phyloP scores from a whole-genome alignment of 1,139 yeast species.

The Schwanniomyces etchellsii region DNA sequence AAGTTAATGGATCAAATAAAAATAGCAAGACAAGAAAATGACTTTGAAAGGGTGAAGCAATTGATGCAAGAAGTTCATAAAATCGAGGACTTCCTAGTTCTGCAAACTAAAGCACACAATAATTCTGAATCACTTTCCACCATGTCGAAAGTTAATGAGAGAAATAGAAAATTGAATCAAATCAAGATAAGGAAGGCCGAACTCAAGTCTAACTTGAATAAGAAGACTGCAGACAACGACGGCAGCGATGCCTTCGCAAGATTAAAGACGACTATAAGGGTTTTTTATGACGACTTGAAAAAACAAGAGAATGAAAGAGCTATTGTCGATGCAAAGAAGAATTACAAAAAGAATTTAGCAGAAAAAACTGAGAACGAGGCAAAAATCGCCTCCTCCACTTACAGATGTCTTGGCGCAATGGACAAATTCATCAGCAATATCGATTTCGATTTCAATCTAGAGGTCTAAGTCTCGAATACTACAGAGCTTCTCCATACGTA shows the following conservation, averaged over 20 bases:
- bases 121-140: slow-evolving; percentile 21
- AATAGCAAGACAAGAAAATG: slow-evolving; percentile 67
- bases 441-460: slow-evolving; percentile 26
- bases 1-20: slow-evolving; percentile 67
- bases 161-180: slow-evolving; percentile 79
- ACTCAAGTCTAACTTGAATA: slow-evolving; percentile 51
- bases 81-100: slow-evolving; percentile 26
- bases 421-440: slow-evolving; percentile 33
- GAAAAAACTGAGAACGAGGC: slow-evolving; percentile 36
- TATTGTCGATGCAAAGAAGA: slow-evolving; percentile 31
- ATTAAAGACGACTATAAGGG: slow-evolving; percentile 78
- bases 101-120: slow-evolving; percentile 17
- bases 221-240: slow-evolving; percentile 42
- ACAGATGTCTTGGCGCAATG: slow-evolving; percentile 41
- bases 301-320: slow-evolving; percentile 44
- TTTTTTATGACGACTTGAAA: slow-evolving; percentile 58
- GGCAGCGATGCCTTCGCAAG: slow-evolving; percentile 86
- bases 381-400: slow-evolving; percentile 36
- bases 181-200: slow-evolving; percentile 79
- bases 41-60: slow-evolving; percentile 44
- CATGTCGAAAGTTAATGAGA: slow-evolving; percentile 64
- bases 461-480: no score
- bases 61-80: slow-evolving; percentile 49
- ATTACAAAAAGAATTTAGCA: slow-evolving; percentile 28
- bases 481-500: no score